Conservation (phyloP, 768 basidiomycete genomes). For the Artomyces pyxidatus region DNA sequence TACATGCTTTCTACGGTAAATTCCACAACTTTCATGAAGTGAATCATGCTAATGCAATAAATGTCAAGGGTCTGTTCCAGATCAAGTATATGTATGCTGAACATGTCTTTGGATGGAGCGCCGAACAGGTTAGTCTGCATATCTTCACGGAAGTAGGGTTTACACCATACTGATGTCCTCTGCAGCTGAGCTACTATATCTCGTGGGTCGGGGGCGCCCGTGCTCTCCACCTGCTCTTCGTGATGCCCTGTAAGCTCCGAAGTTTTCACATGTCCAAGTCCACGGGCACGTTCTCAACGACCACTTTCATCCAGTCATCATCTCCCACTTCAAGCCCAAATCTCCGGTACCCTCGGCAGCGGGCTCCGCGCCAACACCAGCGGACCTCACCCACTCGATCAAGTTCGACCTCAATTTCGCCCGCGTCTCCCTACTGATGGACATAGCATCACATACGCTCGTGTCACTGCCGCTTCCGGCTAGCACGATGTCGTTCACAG, state of each 20-base stretch:
- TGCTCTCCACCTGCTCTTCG: constrained; percentile 54
- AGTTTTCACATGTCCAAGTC: neutral
- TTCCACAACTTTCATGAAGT: neutral
- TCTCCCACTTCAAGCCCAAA: constrained; percentile 50
- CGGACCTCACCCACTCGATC: constrained; percentile 50
- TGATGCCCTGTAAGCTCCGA: constrained; percentile 52
- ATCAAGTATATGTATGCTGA: constrained; percentile 75
- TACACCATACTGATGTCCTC: neutral
- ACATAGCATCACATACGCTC: constrained; percentile 54
- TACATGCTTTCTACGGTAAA: constrained; percentile 60
- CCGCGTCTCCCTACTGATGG: constrained; percentile 55
- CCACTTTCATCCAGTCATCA: constrained; percentile 41
- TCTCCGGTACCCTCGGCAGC: constrained; percentile 10
- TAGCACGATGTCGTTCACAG: constrained; percentile 37
- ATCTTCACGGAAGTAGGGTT: too few species aligned
- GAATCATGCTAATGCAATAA: constrained; percentile 1
- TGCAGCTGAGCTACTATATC: constrained; percentile 66
- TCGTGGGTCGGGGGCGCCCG: constrained; percentile 58
- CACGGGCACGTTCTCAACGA: constrained; percentile 20
- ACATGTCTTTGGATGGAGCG: constrained; percentile 62
- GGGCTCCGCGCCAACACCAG: constrained; percentile 33
- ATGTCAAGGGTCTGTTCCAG: constrained; percentile 52
- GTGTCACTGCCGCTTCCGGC: constrained; percentile 50
- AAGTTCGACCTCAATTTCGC: constrained; percentile 64
- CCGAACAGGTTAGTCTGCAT: constrained; percentile 35